phyloP scores from a whole-genome alignment of 2,329 filamentous ascomycete genomes.

The Ophiocordyceps camponoti-floridani region DNA sequence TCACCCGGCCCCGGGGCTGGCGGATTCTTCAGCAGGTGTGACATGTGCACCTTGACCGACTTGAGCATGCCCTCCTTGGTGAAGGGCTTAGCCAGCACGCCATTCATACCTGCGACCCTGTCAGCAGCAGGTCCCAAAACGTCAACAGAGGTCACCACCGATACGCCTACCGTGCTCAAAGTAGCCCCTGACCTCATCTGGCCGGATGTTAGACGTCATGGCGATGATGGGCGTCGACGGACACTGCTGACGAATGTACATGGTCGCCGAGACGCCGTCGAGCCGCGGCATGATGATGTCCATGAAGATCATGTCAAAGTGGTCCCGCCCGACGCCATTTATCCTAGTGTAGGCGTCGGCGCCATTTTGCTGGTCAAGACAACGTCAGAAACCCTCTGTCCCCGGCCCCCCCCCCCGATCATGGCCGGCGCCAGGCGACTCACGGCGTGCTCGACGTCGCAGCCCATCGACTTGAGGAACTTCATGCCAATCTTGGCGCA shows the following conservation, averaged over 20 bases:
- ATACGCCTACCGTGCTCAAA: constrained; percentile 70
- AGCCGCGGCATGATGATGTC: constrained; percentile 96
- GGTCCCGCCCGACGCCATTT: constrained; percentile 23
- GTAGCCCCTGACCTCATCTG: constrained; percentile 92
- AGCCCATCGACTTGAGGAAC: constrained; percentile 47
- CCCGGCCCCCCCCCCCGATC: too few relatives aligned
- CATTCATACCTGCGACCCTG: constrained; percentile 64
- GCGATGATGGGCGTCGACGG: constrained; percentile 77
- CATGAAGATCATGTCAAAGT: constrained; percentile 62
- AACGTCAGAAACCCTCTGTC: too few relatives aligned
- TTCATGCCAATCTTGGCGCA: constrained; percentile 51
- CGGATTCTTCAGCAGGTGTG: constrained; percentile 60
- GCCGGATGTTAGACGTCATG: constrained; percentile 97
- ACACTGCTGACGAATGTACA: constrained; percentile 78
- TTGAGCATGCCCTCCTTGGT: constrained; percentile 73
- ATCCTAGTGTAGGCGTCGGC: constrained; percentile 84
- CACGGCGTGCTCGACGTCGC: constrained; percentile 50
- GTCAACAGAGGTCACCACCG: neutral
- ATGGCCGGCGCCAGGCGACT: constrained; percentile 9
- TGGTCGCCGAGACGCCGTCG: constrained; percentile 86
- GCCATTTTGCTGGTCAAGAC: constrained; percentile 41
- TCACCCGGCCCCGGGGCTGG: constrained; percentile 21
- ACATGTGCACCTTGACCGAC: constrained; percentile 75
- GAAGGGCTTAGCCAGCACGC: constrained; percentile 92
- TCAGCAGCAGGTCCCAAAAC: neutral